These are phyloP conservation scores for Ophiostoma piceae DNA, from an alignment of 2,329 filamentous ascomycete species.

Conservation along the genomic window DNA sequence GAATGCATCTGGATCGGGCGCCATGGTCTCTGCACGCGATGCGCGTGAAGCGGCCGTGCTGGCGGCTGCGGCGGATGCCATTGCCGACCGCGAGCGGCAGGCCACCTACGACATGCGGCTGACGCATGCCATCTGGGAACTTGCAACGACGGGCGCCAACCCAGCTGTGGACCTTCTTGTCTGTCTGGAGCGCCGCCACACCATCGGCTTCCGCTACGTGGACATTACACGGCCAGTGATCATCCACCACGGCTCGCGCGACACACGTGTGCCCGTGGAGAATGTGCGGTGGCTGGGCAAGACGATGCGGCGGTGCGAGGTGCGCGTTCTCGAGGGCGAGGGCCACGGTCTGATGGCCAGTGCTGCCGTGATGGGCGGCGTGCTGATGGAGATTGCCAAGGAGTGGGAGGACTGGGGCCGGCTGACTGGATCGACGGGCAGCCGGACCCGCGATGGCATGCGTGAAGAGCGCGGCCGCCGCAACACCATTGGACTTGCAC, in stretches of 20 bases:
- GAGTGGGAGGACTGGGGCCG: constrained; percentile 89
- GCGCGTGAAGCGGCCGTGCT: constrained; percentile 37
- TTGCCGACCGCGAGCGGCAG: constrained; percentile 67
- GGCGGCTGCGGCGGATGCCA: constrained; percentile 48
- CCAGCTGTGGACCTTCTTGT: constrained; percentile 89
- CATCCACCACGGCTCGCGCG: constrained; percentile 88
- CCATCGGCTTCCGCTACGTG: constrained; percentile 93
- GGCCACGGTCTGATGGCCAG: constrained; percentile 95
- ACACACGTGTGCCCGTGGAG: constrained; percentile 86
- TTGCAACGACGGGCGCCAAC: constrained; percentile 85
- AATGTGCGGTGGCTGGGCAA: constrained; percentile 94
- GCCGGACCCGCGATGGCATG: constrained; percentile 21
- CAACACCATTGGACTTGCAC: constrained; percentile 31
- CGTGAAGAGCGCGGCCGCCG: constrained; percentile 30
- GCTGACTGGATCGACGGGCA: constrained; percentile 40
- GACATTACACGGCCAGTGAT: constrained; percentile 88
- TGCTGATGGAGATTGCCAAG: constrained; percentile 88
- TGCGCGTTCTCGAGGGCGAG: constrained; percentile 65
- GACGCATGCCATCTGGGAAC: constrained; percentile 89
- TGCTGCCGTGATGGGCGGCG: constrained; percentile 83
- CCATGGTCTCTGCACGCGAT: constrained; percentile 18
- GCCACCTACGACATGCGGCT: constrained; percentile 75
- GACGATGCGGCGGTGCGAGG: constrained; percentile 52
- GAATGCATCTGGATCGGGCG: constrained; percentile 25
- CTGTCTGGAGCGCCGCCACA: constrained; percentile 82